Base-by-base conservation (phyloP, 2,329 filamentous ascomycete species). In the Chrysoporthe austroafricana region DNA sequence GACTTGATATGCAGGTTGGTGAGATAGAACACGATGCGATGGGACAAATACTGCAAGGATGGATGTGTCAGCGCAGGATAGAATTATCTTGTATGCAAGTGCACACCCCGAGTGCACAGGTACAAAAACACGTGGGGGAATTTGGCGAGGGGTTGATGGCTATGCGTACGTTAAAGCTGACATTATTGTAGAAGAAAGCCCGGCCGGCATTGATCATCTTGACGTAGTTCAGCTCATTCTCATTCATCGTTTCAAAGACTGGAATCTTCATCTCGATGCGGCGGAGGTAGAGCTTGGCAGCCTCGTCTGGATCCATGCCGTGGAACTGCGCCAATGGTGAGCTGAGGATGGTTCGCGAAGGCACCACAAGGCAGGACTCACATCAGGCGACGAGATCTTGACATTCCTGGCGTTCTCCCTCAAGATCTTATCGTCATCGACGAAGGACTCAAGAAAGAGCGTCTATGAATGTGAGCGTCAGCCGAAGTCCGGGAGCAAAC, bases 181-280 rank as follows among this genome's bases (percentile, higher is more conserved):
- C 92, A 73, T 98, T 97, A 82, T 99, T 99, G 79, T 98, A 95
- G 73, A 95, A 91, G 76, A 99, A 91, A 72, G 93, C 90, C 76
- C 95, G 89, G 57, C 96, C 96, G 8, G 96, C 96, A 73, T 99
- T 99, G 77, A 98, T 97, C 95, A 99, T 97, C 83, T 97, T 97
- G 81, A 99, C 95, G 81, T 95, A 99, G 77, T 98, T 97, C 71
- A 99, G 85, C 72, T 98, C 94, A 42, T 86, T 85, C 78, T 99
- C 96, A 74, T 94, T 87, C 94, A 99, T 98, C 1, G 93, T 97
- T 81, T 99, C 94, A 73, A 97, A 99, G 68, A 95, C 90, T 26
- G 96, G 96, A 69, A 99, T 99, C 73, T 96, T 93, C 73, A 92
- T 90, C 71, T 93, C 90, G 76, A 99, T 98, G 62, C 96, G 90